These are phyloP conservation scores for Aspergillus ruber DNA, from an alignment of 2,329 filamentous ascomycete genomes.

Conservation along the genomic window DNA sequence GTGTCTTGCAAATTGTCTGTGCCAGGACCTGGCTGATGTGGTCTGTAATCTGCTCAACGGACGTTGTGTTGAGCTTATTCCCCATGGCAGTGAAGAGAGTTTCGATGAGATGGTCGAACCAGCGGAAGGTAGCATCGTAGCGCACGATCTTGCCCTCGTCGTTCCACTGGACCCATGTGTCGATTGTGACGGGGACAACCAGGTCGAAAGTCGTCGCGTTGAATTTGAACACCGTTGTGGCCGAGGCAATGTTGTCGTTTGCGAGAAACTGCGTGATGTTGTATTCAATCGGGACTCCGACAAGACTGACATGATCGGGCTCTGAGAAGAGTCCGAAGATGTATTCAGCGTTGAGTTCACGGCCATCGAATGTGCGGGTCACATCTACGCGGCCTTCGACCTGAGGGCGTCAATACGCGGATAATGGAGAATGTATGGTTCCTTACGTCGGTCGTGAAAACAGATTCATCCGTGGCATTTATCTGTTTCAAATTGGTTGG, in stretches of 20 bases:
- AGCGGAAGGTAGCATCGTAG: constrained; percentile 21
- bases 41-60: constrained; percentile 6
- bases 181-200: constrained; percentile 18
- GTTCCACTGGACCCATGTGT: constrained; percentile 21
- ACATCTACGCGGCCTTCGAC: constrained; percentile 22
- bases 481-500: constrained; percentile 18
- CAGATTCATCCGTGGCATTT: constrained; percentile 13
- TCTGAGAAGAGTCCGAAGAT: constrained; percentile 22
- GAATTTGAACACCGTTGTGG: constrained; percentile 18
- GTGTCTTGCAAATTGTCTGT: constrained; percentile 14
- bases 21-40: constrained; percentile 15
- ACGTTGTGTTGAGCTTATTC: constrained; percentile 12
- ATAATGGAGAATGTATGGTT: neutral
- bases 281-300: constrained; percentile 17
- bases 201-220: constrained; percentile 18
- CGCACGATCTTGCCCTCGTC: constrained; percentile 15
- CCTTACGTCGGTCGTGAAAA: constrained; percentile 17
- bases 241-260: constrained; percentile 15
- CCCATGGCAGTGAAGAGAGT: constrained; percentile 9
- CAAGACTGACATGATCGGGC: constrained; percentile 11
- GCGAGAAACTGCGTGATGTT: constrained; percentile 21
- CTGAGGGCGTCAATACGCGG: constrained; percentile 3
- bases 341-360: constrained; percentile 21
- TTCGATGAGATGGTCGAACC: constrained; percentile 18
- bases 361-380: constrained; percentile 19